Base-by-base conservation (phyloP, 345 rosid species). In the Gossypium herbaceum region DNA sequence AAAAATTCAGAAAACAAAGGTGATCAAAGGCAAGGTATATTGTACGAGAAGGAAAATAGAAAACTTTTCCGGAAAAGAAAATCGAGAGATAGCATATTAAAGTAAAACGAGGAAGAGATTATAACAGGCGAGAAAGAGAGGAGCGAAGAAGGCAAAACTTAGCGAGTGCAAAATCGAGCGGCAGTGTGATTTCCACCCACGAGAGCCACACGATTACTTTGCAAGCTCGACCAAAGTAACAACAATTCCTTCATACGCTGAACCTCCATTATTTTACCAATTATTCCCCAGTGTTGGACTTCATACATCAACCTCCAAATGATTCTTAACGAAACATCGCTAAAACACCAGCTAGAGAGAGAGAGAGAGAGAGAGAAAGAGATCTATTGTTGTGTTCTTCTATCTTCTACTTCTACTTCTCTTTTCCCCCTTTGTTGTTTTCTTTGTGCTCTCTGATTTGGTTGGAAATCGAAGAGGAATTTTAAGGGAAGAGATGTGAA, bases 111-210 rank as follows among this genome's bases (percentile, higher is more conserved):
- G 41, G 52, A 62, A 52, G n/a, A 19, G n/a, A 52, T 44, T n/a
- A 76, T 44, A 27, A 16, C 8, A 12, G 41, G 9, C 6, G 72
- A 76, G 65, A 76, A 59, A 72, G 64, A 71, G 77, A 80, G 61
- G 43, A 61, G 19, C 3, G n/a, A 17, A 65, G 50, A 22, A 54
- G 64, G 67, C 50, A 64, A 68, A 68, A 22, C 25, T 84, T 89
- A 88, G 85, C 94, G 93, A 81, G 92, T 88, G 76, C 94, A 91
- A 81, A 90, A 91, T 79, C 97, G 87, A 62, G 98, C 90, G 44
- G 93, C 91, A 34, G 94, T 91, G 79, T 89, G 98, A 74, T 93
- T 93, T 71, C 97, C 98, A 86, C 97, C 97, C 82, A 87, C 92
- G 9, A 89, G 92, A 82, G 86, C 87, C 17, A 88, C 86, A 34